Percentiles rank a stretch among this genome's conserved stretches.
These are phyloP conservation scores for Gamarada debralockiae DNA, from an alignment of 495 filamentous ascomycete species.

Conservation along the genomic window DNA sequence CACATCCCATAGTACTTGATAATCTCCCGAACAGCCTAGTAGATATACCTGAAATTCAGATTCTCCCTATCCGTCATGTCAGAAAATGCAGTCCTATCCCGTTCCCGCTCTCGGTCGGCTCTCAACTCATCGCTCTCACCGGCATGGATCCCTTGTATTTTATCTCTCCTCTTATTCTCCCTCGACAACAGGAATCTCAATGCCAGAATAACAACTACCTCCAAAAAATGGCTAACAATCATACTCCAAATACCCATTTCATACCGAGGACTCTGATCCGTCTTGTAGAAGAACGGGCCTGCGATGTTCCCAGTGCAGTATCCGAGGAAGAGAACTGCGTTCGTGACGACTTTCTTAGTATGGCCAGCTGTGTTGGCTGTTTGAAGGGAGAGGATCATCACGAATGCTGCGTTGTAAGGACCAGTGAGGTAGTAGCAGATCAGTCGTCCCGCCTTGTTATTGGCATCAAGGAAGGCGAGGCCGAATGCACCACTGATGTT, in stretches of 20 bases:
- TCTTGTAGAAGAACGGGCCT: constrained; percentile 61
- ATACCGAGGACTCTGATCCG: constrained; percentile 51
- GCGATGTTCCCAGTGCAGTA: constrained; percentile 57
- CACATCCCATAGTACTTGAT: too few species aligned
- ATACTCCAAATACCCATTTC: constrained; percentile 58
- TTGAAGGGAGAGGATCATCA: constrained; percentile 32
- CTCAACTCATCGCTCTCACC: constrained; percentile 38
- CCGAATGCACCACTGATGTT: constrained; percentile 40
- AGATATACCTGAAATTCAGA: constrained; percentile 17
- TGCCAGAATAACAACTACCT: constrained; percentile 27
- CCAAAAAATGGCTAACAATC: constrained; percentile 31
- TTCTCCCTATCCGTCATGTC: constrained; percentile 24
- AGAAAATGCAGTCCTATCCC: constrained; percentile 45
- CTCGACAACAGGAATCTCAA: background rate
- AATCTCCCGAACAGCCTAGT: too few species aligned
- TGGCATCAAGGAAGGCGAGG: constrained; percentile 52
- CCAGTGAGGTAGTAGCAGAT: constrained; percentile 28
- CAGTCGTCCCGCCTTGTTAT: constrained; percentile 40
- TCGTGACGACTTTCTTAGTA: constrained; percentile 53
- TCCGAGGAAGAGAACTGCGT: constrained; percentile 45
- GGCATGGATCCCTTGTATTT: constrained; percentile 36
- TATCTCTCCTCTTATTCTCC: constrained; percentile 1
- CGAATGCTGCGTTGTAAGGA: constrained; percentile 26
- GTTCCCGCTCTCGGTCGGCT: constrained; percentile 44
- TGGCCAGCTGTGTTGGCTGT: constrained; percentile 46